phyloP scores from a whole-genome alignment of 352 stramenopile species.

The Pythium dissotocum region DNA sequence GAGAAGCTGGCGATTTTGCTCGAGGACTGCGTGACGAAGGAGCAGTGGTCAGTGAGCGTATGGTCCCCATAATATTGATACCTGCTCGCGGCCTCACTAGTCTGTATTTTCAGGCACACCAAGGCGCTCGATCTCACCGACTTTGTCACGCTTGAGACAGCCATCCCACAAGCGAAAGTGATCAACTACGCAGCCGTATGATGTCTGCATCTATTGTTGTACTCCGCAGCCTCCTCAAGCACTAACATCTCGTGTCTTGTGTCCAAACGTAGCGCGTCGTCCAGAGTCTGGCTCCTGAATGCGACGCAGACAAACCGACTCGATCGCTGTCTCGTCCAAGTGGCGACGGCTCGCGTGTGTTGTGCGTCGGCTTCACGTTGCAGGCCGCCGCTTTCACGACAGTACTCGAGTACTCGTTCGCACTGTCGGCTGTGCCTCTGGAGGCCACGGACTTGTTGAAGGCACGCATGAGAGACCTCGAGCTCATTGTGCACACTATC shows the following conservation, averaged over 20 bases:
- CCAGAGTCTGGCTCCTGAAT: background rate
- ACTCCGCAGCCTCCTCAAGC: too few species aligned
- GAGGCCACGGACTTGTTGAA: too few species aligned
- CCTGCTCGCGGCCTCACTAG: background rate
- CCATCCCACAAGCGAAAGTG: background rate
- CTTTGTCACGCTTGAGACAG: background rate
- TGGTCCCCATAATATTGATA: too few species aligned
- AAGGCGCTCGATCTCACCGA: background rate
- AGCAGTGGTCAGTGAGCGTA: background rate
- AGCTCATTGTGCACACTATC: too few species aligned
- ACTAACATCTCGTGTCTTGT: too few species aligned
- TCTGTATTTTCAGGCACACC: background rate
- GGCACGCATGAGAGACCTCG: too few species aligned
- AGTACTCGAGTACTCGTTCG: background rate
- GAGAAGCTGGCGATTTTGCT: constrained; percentile 7
- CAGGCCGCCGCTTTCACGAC: background rate
- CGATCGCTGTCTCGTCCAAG: background rate
- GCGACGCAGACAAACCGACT: background rate
- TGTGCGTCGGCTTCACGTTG: constrained; percentile 1
- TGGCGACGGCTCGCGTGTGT: background rate
- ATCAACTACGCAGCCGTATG: background rate
- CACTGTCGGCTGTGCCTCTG: too few species aligned
- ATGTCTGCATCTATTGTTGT: too few species aligned
- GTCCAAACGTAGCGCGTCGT: background rate
- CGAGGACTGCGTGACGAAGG: constrained; percentile 5